phyloP scores from a whole-genome alignment of 2,329 filamentous ascomycete species.

The Ascocoryne sarcoides region DNA sequence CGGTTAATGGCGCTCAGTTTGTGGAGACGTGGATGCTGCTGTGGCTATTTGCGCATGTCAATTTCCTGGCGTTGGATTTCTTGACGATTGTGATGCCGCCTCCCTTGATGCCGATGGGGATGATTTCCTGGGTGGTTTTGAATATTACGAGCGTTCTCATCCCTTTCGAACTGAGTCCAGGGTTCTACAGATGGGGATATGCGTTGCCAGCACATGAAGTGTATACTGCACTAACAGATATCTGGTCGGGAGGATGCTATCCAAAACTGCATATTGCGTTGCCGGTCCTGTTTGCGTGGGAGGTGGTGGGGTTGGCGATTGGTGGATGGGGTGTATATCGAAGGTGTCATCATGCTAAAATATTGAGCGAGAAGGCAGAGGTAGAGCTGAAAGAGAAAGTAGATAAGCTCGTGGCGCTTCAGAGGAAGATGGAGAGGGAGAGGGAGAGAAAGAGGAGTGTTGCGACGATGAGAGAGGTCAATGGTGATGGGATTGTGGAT shows the following conservation, averaged over 20 bases:
- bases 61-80: constrained; percentile 36
- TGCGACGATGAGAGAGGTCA: constrained; percentile 1
- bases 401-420: constrained; percentile 23
- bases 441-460: background rate
- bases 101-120: constrained; percentile 33
- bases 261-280: constrained; percentile 32
- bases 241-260: constrained; percentile 37
- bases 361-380: constrained; percentile 23
- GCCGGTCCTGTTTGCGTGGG: constrained; percentile 36
- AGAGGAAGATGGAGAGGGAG: constrained; percentile 15
- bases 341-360: constrained; percentile 26
- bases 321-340: constrained; percentile 26
- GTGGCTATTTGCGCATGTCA: constrained; percentile 49
- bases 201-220: constrained; percentile 56
- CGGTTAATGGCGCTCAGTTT: constrained; percentile 42
- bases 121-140: constrained; percentile 53
- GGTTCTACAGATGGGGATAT: constrained; percentile 54
- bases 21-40: constrained; percentile 50
- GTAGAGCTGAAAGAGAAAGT: constrained; percentile 22
- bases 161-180: constrained; percentile 46
- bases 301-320: constrained; percentile 18
- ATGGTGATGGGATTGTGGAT: constrained; percentile 4
- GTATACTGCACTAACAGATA: constrained; percentile 32
- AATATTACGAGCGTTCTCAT: constrained; percentile 56
- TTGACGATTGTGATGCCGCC: constrained; percentile 30